These are phyloP conservation scores for Aristolochia contorta DNA, from an alignment of 164 flowering plant genomes.

Conservation along the genomic window DNA sequence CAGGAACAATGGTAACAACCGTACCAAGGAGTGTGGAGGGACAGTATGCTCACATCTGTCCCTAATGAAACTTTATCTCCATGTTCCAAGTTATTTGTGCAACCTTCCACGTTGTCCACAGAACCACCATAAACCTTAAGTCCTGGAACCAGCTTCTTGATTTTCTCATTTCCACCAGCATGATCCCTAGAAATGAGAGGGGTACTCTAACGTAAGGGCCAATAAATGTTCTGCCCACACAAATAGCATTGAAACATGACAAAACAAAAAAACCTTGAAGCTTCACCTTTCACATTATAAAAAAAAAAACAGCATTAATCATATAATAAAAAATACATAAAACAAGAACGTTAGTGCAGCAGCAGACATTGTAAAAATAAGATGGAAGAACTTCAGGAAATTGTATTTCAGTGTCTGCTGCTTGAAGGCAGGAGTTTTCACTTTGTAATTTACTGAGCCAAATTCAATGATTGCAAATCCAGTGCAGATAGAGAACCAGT, in stretches of 20 bases:
- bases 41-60: constrained; percentile 34
- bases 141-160: constrained; percentile 69
- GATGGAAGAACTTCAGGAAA: too few relatives aligned
- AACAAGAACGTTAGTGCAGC: too few relatives aligned
- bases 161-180: constrained; percentile 90
- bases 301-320: not conserved
- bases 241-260: not conserved
- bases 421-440: too few relatives aligned
- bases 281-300: not conserved
- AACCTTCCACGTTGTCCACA: constrained; percentile 70
- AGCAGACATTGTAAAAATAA: too few relatives aligned
- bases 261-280: not conserved
- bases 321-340: too few relatives aligned
- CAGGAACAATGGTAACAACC: not conserved
- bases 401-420: too few relatives aligned
- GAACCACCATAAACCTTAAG: constrained; percentile 86
- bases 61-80: constrained; percentile 71
- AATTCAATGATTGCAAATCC: too few relatives aligned
- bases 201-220: not conserved
- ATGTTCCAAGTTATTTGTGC: constrained; percentile 68
- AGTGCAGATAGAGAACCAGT: too few relatives aligned
- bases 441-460: too few relatives aligned
- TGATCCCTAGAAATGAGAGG: constrained; percentile 60
- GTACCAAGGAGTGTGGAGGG: constrained; percentile 94
- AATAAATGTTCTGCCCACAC: not conserved